Base-by-base conservation (phyloP, 2,329 filamentous ascomycete species). In the Leptosphaerulina australis region DNA sequence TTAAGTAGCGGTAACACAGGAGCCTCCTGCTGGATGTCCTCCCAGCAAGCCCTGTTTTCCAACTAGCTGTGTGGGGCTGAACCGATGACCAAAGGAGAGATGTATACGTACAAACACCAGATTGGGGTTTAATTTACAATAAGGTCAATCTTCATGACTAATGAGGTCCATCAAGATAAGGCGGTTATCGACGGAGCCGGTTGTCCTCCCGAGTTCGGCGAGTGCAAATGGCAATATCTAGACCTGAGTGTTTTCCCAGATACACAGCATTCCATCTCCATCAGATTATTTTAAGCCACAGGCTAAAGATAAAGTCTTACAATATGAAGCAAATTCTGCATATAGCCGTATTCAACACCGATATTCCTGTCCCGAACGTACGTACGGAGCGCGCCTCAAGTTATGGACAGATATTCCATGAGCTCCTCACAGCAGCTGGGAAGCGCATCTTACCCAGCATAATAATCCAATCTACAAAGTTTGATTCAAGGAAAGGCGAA, bases 401-500 rank as follows among this genome's bases (percentile, higher is more conserved):
- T n/a, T 71, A 69, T 31, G 66, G 67, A 25, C 46, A 57, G 5
- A 66, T 71, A 39, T 71, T 70, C 46, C 59, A 66, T 40, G 21
- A 52, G 0, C 60, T 70, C 0, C 55, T 71, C 3, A 47, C 50
- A 8, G 40, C 56, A 3, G 65, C 66, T 1, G 57, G 55, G 7
- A 14, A 25, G 2, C 57, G 59, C 5, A 52, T 2, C 2, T 33
- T 41, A 14, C 53, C 49, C 7, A 29, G 37, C 12, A 34, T 56
- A 9, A 33, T 15, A 2, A 54, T 75, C 33, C 34, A 62, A 17
- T 71, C 70, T 0, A 62, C 58, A 10, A 67, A 71, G 20, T 76
- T 71, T 60, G 65, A 77, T 43, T 67, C 72, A 7, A 59, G 69
- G 8, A 59, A 55, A 7, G 64, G 66, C 7, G 61, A 74, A 44